Conservation (phyloP, 495 filamentous ascomycete genomes). For the Rusavskia elegans region DNA sequence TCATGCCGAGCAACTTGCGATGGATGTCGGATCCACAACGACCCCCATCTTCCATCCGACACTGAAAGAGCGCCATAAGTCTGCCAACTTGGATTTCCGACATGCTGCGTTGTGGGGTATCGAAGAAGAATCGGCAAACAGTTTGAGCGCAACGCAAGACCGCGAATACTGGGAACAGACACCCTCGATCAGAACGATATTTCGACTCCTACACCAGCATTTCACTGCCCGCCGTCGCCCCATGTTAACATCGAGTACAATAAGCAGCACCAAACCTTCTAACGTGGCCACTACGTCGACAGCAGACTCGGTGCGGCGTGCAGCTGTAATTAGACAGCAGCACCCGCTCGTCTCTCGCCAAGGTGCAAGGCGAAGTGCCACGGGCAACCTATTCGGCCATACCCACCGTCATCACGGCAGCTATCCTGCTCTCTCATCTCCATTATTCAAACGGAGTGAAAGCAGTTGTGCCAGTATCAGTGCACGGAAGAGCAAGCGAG, state of each 20-base stretch:
- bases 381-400: conserved; percentile 19
- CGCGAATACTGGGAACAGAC: conserved; percentile 81
- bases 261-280: background rate
- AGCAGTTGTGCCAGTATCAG: conserved; percentile 53
- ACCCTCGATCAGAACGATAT: conserved; percentile 74
- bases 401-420: background rate
- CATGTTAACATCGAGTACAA: conserved; percentile 19
- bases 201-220: conserved; percentile 64
- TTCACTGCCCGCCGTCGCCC: conserved; percentile 38
- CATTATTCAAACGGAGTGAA: conserved; percentile 17
- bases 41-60: conserved; percentile 26
- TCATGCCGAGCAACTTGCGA: conserved; percentile 15
- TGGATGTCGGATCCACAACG: conserved; percentile 19
- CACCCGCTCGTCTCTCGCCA: conserved; percentile 62
- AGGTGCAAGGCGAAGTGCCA: conserved; percentile 20
- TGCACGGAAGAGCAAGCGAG: conserved; percentile 36
- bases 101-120: conserved; percentile 53
- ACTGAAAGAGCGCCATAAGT: conserved; percentile 14
- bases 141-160: conserved; percentile 13
- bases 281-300: conserved; percentile 30
- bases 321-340: conserved; percentile 66
- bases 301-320: conserved; percentile 57
- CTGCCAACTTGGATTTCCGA: conserved; percentile 16
- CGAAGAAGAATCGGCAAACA: conserved; percentile 36
- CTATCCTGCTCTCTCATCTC: background rate